These are phyloP conservation scores for Globisporangium cylindrosporum DNA, from an alignment of 352 stramenopile species.

Conservation along the genomic window DNA sequence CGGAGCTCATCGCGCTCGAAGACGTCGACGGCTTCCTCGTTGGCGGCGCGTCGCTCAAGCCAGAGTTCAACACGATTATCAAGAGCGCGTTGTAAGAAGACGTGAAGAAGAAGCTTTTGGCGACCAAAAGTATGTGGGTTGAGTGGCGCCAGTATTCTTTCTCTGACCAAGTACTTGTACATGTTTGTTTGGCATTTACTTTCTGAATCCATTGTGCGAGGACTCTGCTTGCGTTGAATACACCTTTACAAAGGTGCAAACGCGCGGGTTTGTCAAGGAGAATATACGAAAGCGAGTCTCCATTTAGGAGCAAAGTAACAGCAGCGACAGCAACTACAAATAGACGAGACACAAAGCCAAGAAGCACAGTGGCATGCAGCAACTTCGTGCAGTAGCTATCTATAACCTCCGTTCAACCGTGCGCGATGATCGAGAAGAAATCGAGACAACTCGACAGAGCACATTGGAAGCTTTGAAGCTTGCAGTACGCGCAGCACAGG, in stretches of 20 bases:
- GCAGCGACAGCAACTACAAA: constrained; percentile 2
- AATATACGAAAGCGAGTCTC: neutral
- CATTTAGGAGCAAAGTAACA: neutral
- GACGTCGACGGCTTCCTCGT: constrained; percentile 94
- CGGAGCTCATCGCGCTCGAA: constrained; percentile 82
- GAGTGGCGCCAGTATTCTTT: neutral
- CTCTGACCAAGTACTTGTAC: neutral
- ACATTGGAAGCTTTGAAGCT: neutral
- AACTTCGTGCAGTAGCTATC: neutral
- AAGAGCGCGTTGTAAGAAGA: constrained; percentile 45
- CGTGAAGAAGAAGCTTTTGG: neutral
- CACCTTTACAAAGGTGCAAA: neutral
- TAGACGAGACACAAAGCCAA: constrained; percentile 1
- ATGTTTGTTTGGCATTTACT: neutral
- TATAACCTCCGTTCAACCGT: neutral
- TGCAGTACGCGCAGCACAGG: neutral
- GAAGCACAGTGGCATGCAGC: neutral
- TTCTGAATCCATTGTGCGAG: neutral
- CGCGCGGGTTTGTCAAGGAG: neutral
- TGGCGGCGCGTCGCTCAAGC: constrained; percentile 91
- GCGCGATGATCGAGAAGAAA: neutral
- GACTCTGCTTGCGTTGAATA: neutral
- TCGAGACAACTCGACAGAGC: neutral
- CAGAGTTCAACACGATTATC: constrained; percentile 90
- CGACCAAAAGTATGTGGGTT: neutral